A percentile compares a stretch with the other conserved stretches of the same genome.
Evolutionary conservation across 352 stramenopile species (phyloP).

Genomic region (Globisporangium lucens): DNA sequence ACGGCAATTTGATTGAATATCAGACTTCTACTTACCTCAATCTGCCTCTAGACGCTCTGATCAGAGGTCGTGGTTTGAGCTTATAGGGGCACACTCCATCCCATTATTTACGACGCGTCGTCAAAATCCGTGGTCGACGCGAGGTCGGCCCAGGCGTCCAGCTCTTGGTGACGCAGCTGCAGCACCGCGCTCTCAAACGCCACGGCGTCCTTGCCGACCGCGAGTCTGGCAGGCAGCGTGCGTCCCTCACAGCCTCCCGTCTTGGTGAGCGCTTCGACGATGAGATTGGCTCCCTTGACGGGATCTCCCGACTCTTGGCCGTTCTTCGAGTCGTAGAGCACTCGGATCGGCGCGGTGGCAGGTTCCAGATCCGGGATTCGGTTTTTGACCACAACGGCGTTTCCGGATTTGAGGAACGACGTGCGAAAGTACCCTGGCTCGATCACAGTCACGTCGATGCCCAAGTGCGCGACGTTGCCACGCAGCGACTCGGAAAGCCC

Average conservation of each 20-base stretch:
- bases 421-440: constrained; percentile 42
- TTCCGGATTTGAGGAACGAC: constrained; percentile 23
- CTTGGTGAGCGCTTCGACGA: constrained; percentile 23
- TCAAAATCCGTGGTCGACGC: constrained; percentile 25
- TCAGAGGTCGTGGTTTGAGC: not conserved
- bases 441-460: constrained; percentile 10
- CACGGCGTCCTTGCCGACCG: not conserved
- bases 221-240: not conserved
- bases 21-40: not conserved
- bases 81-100: not conserved
- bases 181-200: constrained; percentile 5
- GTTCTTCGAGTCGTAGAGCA: constrained; percentile 6
- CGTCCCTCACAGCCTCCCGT: constrained; percentile 13
- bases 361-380: constrained; percentile 23
- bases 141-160: constrained; percentile 26
- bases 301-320: constrained; percentile 14
- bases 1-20: constrained; percentile 2
- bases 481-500: constrained; percentile 32
- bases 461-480: constrained; percentile 28
- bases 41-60: not conserved
- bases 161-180: constrained; percentile 20
- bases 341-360: constrained; percentile 19
- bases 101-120: not conserved
- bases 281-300: constrained; percentile 4
- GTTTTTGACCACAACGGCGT: constrained; percentile 19